Conservation (phyloP, 2,329 filamentous ascomycete genomes). For the Hypoxylon sp. region DNA sequence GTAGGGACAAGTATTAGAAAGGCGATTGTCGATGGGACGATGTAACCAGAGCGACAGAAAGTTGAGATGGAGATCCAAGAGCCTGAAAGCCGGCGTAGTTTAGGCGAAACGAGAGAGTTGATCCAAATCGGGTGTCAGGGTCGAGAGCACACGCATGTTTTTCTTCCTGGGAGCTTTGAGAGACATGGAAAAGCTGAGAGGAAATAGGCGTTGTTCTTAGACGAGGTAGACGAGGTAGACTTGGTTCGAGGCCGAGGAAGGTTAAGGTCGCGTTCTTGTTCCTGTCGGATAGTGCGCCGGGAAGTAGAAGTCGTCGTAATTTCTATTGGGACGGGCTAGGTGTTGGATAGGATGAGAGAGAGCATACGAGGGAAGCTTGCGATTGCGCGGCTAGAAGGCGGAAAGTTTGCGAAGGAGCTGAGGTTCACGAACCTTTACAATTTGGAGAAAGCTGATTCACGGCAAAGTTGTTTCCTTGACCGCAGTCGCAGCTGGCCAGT, state of each 20-base stretch:
- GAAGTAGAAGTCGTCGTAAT: not conserved
- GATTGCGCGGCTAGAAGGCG: not conserved
- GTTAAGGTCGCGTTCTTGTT: not conserved
- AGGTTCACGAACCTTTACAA: not conserved
- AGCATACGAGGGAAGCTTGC: not conserved
- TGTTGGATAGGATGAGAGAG: not conserved
- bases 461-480: not conserved
- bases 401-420: not conserved
- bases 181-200: slow-evolving; percentile 12
- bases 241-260: not conserved
- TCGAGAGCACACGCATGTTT: slow-evolving; percentile 23
- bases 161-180: not conserved
- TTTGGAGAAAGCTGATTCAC: slow-evolving; percentile 1
- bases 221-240: not conserved
- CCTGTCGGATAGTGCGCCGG: not conserved
- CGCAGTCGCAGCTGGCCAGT: no score
- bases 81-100: slow-evolving; percentile 2
- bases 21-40: not conserved
- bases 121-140: slow-evolving; percentile 26
- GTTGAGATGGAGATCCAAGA: slow-evolving; percentile 10
- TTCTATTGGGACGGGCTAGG: not conserved
- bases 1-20: not conserved
- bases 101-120: slow-evolving; percentile 20
- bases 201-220: not conserved
- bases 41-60: slow-evolving; percentile 10